These are phyloP conservation scores for Friedmanniomyces simplex DNA, from an alignment of 495 filamentous ascomycete genomes.

Conservation along the genomic window DNA sequence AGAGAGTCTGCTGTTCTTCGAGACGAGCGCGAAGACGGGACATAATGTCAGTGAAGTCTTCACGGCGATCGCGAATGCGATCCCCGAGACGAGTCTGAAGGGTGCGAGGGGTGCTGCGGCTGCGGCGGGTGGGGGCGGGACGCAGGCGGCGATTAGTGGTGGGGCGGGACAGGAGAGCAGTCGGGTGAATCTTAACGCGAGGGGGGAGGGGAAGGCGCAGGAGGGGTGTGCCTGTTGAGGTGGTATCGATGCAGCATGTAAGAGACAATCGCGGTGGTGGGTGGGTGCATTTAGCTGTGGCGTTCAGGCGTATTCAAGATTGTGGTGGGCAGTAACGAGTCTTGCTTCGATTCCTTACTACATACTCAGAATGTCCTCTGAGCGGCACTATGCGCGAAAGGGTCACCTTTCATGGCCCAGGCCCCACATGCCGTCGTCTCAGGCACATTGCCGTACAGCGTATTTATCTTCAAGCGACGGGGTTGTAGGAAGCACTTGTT, in stretches of 20 bases:
- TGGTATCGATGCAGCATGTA: too few relatives aligned
- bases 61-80: slow-evolving; percentile 95
- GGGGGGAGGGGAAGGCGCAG: slow-evolving; percentile 48
- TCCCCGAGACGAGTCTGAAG: slow-evolving; percentile 92
- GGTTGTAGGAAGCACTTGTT: too few relatives aligned
- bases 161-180: slow-evolving; percentile 44
- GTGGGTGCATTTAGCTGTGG: not conserved
- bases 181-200: slow-evolving; percentile 59
- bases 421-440: too few relatives aligned
- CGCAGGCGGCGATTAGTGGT: slow-evolving; percentile 31
- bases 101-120: slow-evolving; percentile 54
- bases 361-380: not conserved
- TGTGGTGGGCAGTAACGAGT: not conserved
- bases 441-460: too few relatives aligned
- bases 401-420: too few relatives aligned
- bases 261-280: not conserved
- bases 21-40: slow-evolving; percentile 95
- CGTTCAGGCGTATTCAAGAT: not conserved
- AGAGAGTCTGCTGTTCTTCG: slow-evolving; percentile 87
- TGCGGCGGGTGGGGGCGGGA: slow-evolving; percentile 39
- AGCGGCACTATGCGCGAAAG: too few relatives aligned
- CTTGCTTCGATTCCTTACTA: not conserved
- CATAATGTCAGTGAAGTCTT: slow-evolving; percentile 91
- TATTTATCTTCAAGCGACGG: too few relatives aligned
- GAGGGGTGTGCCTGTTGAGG: slow-evolving; percentile 87